Evolutionary conservation across 441 rosid species (phyloP), one percentile per base, ranked within the genome.

Genomic region (Gossypium schwendimanii): DNA sequence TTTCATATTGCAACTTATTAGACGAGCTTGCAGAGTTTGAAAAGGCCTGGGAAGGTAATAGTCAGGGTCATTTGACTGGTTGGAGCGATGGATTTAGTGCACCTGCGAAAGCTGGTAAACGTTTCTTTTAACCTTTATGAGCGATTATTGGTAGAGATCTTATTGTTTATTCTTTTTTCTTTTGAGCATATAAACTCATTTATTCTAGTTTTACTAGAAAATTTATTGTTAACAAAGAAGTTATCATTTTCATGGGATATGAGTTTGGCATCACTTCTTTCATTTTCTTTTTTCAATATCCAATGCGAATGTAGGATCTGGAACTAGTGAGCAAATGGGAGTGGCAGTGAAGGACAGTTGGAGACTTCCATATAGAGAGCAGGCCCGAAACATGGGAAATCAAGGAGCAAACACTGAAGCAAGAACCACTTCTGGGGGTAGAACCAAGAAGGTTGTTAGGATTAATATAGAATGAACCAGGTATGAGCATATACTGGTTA

Each of bases 11-110:
- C 4, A n/a, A 45, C 64, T 36, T 33, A 36, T 12, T 81, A 93
- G 98, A 87, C 31, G 93, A 89, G 67, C 81, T 93, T 52, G 65
- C 81, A 63, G 81, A 88, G 6, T 93, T 91, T 76, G 93, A 91
- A 71, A 83, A 86, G 79, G 81, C 76, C 50, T 93, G 96, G 97
- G 85, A 85, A 70, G 87, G 81, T 49, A 87, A 84, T 71, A 78
- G 58, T 7, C 74, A 70, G 7, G 80, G 63, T 62, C 77, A 68
- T 62, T 63, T 82, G 73, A 84, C 78, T 59, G 77, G 65, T 52
- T 69, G 78, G 80, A 78, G 11, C 68, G 57, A 72, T 72, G 86
- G 76, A 39, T 69, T 64, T 77, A 70, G 71, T 60, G 60, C 18
- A 58, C 83, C 75, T 69, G 79, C 47, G 20, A 73, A 36, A 63